Conservation (phyloP, 306 rosid genomes). For the Trichosanthes truncata region DNA sequence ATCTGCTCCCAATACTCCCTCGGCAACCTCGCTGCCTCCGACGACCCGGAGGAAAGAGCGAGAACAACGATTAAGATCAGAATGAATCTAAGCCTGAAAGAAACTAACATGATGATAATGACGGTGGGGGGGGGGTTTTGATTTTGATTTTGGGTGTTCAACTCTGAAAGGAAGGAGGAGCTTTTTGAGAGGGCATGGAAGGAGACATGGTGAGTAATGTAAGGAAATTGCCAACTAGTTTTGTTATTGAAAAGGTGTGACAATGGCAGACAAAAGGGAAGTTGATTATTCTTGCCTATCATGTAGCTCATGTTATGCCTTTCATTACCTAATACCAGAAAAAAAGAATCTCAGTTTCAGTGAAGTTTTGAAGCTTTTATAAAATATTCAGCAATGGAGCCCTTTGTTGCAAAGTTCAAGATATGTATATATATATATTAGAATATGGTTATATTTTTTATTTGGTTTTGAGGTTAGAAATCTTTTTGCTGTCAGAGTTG, state of each 20-base stretch:
- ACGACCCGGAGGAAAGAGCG: slow-evolving; percentile 24
- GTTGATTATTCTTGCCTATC: slow-evolving; percentile 28
- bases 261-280: slow-evolving; percentile 71
- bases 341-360: background rate
- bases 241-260: slow-evolving; percentile 46
- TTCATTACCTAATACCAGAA: slow-evolving; percentile 28
- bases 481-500: slow-evolving; percentile 32
- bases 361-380: background rate
- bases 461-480: slow-evolving; percentile 15
- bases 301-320: slow-evolving; percentile 39
- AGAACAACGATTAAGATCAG: slow-evolving; percentile 30
- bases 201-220: slow-evolving; percentile 69
- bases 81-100: slow-evolving; percentile 39
- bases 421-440: slow-evolving; percentile 6
- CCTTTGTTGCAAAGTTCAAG: slow-evolving; percentile 17
- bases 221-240: slow-evolving; percentile 59
- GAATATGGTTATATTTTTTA: background rate
- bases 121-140: background rate
- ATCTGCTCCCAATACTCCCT: slow-evolving; percentile 54
- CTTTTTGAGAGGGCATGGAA: slow-evolving; percentile 34
- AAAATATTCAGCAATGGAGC: slow-evolving; percentile 22
- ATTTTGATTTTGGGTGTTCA: slow-evolving; percentile 8
- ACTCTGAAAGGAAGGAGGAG: slow-evolving; percentile 6
- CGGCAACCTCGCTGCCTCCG: slow-evolving; percentile 62
- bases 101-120: slow-evolving; percentile 35